Evolutionary conservation across 2,329 filamentous ascomycete genomes (phyloP).

Genomic region (Colletotrichum higginsianum): DNA sequence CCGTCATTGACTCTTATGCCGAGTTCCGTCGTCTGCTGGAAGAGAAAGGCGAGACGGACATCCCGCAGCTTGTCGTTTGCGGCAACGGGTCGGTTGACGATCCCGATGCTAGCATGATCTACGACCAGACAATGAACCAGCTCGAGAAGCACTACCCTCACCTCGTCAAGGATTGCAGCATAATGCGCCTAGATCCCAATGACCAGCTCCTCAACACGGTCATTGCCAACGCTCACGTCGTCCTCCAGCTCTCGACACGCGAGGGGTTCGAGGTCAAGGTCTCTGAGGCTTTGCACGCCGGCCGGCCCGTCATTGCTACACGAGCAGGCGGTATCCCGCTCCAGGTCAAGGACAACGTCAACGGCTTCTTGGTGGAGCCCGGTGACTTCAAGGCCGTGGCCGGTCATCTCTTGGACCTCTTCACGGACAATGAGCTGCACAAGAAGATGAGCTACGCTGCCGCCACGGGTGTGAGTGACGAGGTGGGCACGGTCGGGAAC

Average conservation of each 20-base stretch:
- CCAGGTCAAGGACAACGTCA: conserved; percentile 79
- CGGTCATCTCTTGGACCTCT: conserved; percentile 75
- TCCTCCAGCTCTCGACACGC: conserved; percentile 83
- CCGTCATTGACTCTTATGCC: conserved; percentile 82
- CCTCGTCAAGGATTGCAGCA: conserved; percentile 76
- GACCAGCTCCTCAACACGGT: conserved; percentile 86
- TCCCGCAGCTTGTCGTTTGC: conserved; percentile 82
- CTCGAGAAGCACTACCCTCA: conserved; percentile 75
- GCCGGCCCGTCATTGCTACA: conserved; percentile 83
- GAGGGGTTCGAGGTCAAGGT: conserved; percentile 93
- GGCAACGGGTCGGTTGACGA: conserved; percentile 88
- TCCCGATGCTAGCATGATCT: conserved; percentile 80
- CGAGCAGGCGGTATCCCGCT: conserved; percentile 84
- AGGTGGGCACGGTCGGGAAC: conserved; percentile 86
- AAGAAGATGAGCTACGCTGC: conserved; percentile 77
- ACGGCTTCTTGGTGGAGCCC: conserved; percentile 81
- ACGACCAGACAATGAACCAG: conserved; percentile 78
- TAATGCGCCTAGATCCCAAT: conserved; percentile 83
- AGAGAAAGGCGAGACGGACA: conserved; percentile 63
- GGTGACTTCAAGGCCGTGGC: conserved; percentile 81
- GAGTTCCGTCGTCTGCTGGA: conserved; percentile 77
- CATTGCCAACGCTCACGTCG: conserved; percentile 79
- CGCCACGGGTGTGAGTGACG: conserved; percentile 78
- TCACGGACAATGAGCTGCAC: conserved; percentile 76
- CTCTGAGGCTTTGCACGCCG: conserved; percentile 85